Evolutionary conservation across 768 basidiomycete genomes (phyloP).

Genomic region (Amanita subjunquillea): DNA sequence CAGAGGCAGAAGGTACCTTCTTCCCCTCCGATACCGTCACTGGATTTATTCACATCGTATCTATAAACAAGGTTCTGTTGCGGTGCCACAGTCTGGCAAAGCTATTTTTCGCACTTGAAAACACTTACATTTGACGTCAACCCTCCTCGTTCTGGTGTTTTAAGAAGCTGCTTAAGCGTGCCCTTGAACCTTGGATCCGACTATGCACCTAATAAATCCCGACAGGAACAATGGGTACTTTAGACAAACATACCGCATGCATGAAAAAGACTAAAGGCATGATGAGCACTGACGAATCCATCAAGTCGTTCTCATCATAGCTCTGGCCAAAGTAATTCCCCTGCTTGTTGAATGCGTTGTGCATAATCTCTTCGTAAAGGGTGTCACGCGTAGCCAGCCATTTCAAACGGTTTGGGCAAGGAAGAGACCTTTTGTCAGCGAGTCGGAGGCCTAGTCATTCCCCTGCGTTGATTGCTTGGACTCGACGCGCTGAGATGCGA

Average conservation of each 20-base stretch:
- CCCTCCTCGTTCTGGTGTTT: slow-evolving; percentile 83
- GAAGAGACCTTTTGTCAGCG: slow-evolving; percentile 90
- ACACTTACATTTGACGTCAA: slow-evolving; percentile 71
- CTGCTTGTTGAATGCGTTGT: slow-evolving; percentile 73
- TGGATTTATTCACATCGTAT: slow-evolving; percentile 77
- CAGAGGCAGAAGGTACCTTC: slow-evolving; percentile 94
- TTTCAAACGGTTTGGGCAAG: slow-evolving; percentile 58
- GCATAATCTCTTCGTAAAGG: slow-evolving; percentile 91
- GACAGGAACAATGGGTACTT: not conserved
- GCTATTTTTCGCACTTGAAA: not conserved
- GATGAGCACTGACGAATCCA: slow-evolving; percentile 85
- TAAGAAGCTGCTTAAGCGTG: slow-evolving; percentile 77
- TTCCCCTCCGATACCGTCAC: slow-evolving; percentile 93
- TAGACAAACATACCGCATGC: slow-evolving; percentile 44
- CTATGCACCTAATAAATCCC: slow-evolving; percentile 21
- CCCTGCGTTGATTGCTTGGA: not conserved
- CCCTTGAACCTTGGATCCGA: slow-evolving; percentile 83
- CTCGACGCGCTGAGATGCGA: not conserved
- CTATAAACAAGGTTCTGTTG: slow-evolving; percentile 80
- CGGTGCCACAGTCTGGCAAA: no score
- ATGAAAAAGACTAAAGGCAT: slow-evolving; percentile 94
- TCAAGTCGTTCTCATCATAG: slow-evolving; percentile 73
- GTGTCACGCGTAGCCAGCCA: slow-evolving; percentile 75
- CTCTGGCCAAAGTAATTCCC: slow-evolving; percentile 73
- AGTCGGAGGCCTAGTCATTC: slow-evolving; percentile 59